These are phyloP conservation scores for Paracamarosporium sp. DNA, from an alignment of 2,329 filamentous ascomycete genomes.

Conservation along the genomic window DNA sequence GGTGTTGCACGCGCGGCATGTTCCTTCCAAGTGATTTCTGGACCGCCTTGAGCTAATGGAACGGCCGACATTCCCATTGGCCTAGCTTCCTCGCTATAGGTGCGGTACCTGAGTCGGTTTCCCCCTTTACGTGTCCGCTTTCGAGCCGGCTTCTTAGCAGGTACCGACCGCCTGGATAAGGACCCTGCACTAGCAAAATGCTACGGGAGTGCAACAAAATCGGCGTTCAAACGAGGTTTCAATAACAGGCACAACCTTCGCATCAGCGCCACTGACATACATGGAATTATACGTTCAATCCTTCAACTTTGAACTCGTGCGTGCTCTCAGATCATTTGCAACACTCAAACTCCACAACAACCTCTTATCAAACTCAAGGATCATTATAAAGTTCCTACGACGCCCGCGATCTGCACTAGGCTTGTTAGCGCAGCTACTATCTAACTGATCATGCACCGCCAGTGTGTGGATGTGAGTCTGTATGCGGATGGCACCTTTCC, in stretches of 20 bases:
- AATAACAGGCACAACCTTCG: not conserved
- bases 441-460: not conserved
- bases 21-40: not conserved
- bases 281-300: not conserved
- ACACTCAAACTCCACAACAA: too few species aligned
- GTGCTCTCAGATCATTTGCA: not conserved
- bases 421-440: not conserved
- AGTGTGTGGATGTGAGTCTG: not conserved
- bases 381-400: not conserved
- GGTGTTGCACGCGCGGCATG: not conserved
- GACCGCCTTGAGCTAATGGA: not conserved
- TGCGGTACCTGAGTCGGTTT: not conserved
- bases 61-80: not conserved
- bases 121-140: not conserved
- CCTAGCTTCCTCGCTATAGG: not conserved
- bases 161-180: not conserved
- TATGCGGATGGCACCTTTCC: not conserved
- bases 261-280: too few species aligned
- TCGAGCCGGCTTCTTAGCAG: not conserved
- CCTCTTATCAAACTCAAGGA: not conserved
- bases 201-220: slow-evolving; percentile 4
- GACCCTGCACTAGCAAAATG: not conserved
- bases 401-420: not conserved
- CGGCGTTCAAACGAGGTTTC: not conserved
- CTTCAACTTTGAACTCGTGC: not conserved